Percentiles rank a stretch among this genome's conserved stretches.
These are phyloP conservation scores for Oropetium thomaeum DNA, from an alignment of 176 grass and related monocot species.

Conservation along the genomic window DNA sequence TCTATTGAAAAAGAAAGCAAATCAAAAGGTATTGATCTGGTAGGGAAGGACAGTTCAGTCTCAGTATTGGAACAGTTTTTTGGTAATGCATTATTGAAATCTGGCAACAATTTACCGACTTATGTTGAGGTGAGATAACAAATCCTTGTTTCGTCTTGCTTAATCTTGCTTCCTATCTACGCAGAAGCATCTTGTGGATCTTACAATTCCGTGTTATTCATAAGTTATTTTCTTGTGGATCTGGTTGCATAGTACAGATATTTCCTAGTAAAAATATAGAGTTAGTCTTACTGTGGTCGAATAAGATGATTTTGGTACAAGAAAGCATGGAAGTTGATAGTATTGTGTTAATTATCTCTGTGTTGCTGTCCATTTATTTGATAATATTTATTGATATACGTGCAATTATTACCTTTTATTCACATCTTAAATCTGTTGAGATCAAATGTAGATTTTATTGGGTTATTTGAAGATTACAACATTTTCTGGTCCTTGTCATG, in stretches of 20 bases:
- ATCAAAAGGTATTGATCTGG: constrained; percentile 33
- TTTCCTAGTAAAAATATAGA: neutral
- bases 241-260: constrained; percentile 5
- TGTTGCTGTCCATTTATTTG: constrained; percentile 9
- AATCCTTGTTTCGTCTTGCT: constrained; percentile 16
- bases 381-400: neutral
- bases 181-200: neutral
- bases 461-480: neutral
- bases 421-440: constrained; percentile 16
- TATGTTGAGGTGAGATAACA: constrained; percentile 38
- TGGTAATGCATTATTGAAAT: constrained; percentile 60
- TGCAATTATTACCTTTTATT: neutral
- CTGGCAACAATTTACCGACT: constrained; percentile 37
- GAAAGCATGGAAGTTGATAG: neutral
- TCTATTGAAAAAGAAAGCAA: constrained; percentile 50
- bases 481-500: constrained; percentile 2
- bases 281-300: neutral
- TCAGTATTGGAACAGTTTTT: constrained; percentile 93
- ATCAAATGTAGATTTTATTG: constrained; percentile 22
- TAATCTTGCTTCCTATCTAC: constrained; percentile 8
- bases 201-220: neutral
- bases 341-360: constrained; percentile 3
- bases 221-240: neutral
- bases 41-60: constrained; percentile 48
- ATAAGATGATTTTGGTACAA: neutral